Conservation (phyloP, 2,329 filamentous ascomycete species). For the Stemphylium beticola region DNA sequence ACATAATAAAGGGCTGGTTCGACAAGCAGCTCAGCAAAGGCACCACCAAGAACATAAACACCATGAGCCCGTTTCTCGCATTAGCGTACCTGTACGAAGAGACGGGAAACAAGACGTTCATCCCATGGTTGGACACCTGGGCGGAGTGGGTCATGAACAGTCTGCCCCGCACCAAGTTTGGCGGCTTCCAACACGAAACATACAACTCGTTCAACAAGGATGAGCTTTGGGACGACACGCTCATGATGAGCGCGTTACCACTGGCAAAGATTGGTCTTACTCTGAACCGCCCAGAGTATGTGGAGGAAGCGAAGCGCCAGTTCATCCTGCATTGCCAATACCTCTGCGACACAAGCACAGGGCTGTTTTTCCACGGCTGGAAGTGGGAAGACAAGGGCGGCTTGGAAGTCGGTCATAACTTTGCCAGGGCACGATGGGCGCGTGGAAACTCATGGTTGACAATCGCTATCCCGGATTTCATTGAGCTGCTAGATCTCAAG, state of each 20-base stretch:
- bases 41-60: conserved; percentile 86
- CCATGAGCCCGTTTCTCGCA: conserved; percentile 79
- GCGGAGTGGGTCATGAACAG: conserved; percentile 84
- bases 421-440: conserved; percentile 62
- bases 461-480: conserved; percentile 81
- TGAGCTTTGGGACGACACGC: conserved; percentile 83
- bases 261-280: conserved; percentile 79
- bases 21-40: conserved; percentile 69
- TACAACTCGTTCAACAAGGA: conserved; percentile 73
- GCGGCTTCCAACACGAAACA: conserved; percentile 77
- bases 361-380: conserved; percentile 84
- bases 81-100: conserved; percentile 80
- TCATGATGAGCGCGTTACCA: conserved; percentile 87
- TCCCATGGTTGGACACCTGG: conserved; percentile 81
- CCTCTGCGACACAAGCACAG: conserved; percentile 73
- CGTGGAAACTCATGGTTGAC: conserved; percentile 77
- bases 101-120: conserved; percentile 70
- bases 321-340: conserved; percentile 81
- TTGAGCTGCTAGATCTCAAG: conserved; percentile 72
- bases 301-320: conserved; percentile 78
- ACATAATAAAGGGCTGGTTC: conserved; percentile 78
- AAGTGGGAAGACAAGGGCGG: conserved; percentile 70
- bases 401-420: conserved; percentile 59
- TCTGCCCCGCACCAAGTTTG: conserved; percentile 72
- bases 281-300: conserved; percentile 72